phyloP scores from a whole-genome alignment of 345 rosid species.

The Dipteronia dyeriana region DNA sequence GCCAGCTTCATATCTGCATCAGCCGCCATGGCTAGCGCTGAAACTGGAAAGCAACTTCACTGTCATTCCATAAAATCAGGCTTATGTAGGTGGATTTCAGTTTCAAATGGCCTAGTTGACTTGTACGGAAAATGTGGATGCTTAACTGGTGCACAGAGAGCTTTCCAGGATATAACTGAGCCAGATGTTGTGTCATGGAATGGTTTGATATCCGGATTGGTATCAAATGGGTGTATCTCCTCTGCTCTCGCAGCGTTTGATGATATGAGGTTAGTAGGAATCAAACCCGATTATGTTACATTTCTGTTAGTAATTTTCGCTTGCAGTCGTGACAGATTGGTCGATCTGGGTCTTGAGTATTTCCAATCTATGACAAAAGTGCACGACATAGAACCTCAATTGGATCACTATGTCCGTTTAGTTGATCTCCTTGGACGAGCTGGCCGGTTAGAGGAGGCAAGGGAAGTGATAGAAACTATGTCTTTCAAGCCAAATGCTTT shows the following conservation, averaged over 20 bases:
- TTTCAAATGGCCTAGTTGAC: constrained; percentile 53
- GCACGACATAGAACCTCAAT: constrained; percentile 44
- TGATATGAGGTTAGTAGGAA: constrained; percentile 64
- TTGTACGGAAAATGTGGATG: constrained; percentile 58
- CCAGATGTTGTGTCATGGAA: constrained; percentile 79
- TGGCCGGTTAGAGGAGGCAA: constrained; percentile 62
- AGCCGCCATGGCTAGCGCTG: constrained; percentile 43
- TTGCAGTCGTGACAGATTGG: constrained; percentile 55
- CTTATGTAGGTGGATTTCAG: constrained; percentile 39
- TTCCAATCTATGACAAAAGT: constrained; percentile 44
- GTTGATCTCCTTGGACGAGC: constrained; percentile 59
- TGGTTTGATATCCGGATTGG: constrained; percentile 57
- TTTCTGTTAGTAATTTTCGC: constrained; percentile 50
- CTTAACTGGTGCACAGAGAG: constrained; percentile 38
- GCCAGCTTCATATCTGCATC: constrained; percentile 68
- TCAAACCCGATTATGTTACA: constrained; percentile 54
- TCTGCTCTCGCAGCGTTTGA: constrained; percentile 65
- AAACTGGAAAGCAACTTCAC: constrained; percentile 68
- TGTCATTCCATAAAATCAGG: constrained; percentile 61
- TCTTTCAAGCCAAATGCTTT: constrained; percentile 43
- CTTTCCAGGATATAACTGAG: constrained; percentile 45
- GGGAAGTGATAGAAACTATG: constrained; percentile 47
- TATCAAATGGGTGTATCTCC: constrained; percentile 48
- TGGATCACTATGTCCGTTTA: constrained; percentile 55
- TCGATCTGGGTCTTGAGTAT: constrained; percentile 55